These are phyloP conservation scores for Pisolithus thermaeus DNA, from an alignment of 1,284 basidiomycete genomes.

Conservation along the genomic window DNA sequence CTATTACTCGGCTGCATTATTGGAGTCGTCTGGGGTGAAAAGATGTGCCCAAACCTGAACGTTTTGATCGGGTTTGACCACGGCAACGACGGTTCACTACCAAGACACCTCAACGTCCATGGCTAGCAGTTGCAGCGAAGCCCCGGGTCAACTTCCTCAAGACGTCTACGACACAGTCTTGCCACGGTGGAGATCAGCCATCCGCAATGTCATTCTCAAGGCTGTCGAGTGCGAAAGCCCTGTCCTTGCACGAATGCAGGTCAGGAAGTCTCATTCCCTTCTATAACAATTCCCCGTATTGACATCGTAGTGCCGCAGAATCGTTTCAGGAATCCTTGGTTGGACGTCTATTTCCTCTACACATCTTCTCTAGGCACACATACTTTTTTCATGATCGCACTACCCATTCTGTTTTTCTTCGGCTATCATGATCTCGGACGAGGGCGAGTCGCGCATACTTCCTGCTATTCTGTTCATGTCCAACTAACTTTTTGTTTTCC, in stretches of 20 bases:
- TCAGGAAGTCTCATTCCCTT: conserved; percentile 22
- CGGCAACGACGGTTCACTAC: too few relatives aligned
- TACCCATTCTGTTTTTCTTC: conserved; percentile 88
- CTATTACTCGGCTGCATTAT: too few relatives aligned
- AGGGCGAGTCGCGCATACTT: conserved; percentile 47
- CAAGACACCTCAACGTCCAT: too few relatives aligned
- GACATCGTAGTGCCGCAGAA: conserved; percentile 32
- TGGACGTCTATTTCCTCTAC: conserved; percentile 89
- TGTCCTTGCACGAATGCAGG: conserved; percentile 70
- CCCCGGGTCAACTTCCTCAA: conserved; percentile 17
- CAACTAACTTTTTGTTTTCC: neutral
- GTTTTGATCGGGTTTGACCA: too few relatives aligned
- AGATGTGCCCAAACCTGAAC: too few relatives aligned
- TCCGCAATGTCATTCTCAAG: conserved; percentile 57
- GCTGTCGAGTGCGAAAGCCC: conserved; percentile 61
- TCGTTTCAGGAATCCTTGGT: conserved; percentile 57
- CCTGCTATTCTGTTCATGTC: neutral
- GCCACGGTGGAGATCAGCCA: conserved; percentile 56
- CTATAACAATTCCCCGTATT: neutral
- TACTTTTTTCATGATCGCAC: conserved; percentile 89
- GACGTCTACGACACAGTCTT: conserved; percentile 21
- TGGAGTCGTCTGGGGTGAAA: too few relatives aligned
- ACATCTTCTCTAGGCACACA: conserved; percentile 88
- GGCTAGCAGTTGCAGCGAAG: neutral
- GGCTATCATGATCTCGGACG: conserved; percentile 66